phyloP scores from a whole-genome alignment of 192 early-diverging fungal species.

The Coemansia sp. region DNA sequence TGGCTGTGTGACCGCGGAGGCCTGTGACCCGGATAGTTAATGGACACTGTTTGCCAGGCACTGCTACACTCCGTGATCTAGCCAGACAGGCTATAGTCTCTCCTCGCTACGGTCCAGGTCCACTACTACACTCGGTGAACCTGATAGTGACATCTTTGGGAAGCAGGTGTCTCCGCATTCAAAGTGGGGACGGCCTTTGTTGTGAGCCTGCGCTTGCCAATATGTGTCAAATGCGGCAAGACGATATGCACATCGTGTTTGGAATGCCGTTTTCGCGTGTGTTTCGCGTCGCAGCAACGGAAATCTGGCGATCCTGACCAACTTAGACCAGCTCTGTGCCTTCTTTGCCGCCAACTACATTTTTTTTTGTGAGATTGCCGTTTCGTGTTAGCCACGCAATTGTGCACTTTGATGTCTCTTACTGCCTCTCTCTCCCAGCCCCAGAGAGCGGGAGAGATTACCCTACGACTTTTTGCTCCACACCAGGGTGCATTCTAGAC shows the following conservation, averaged over 20 bases:
- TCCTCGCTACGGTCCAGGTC: not conserved
- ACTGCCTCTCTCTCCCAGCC: not conserved
- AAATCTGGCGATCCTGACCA: not conserved
- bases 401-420: not conserved
- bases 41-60: not conserved
- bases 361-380: not conserved
- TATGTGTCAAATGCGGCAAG: not conserved
- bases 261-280: not conserved
- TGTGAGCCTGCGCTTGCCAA: not conserved
- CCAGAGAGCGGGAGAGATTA: not conserved
- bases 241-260: not conserved
- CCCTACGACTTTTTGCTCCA: constrained; percentile 2
- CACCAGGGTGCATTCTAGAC: not conserved
- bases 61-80: not conserved
- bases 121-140: not conserved
- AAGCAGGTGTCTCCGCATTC: constrained; percentile 1
- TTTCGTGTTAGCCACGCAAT: constrained; percentile 5
- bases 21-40: not conserved
- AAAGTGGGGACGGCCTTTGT: not conserved
- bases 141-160: not conserved
- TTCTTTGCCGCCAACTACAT: not conserved
- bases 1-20: constrained; percentile 1
- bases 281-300: constrained; percentile 9
- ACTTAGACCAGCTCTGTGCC: not conserved
- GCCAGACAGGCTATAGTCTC: not conserved